Percentiles rank a stretch among this genome's conserved stretches.
Evolutionary conservation across 1,284 basidiomycete species (phyloP).

Genomic region (Dichomitus squalens): DNA sequence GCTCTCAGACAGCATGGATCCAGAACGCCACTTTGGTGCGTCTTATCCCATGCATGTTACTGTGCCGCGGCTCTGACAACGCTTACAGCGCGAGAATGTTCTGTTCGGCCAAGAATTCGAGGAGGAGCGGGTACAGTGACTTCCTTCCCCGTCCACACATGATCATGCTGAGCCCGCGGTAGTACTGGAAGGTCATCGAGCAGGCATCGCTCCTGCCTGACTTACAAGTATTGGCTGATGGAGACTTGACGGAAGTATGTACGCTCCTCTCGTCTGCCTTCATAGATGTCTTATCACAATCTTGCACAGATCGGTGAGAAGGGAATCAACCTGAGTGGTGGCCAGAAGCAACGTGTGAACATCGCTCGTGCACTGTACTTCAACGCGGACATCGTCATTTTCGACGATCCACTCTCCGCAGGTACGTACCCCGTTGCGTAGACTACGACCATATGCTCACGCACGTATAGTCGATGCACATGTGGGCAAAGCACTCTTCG

Average conservation of each 20-base stretch:
- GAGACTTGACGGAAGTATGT: constrained; percentile 71
- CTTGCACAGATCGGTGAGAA: constrained; percentile 60
- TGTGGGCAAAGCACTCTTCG: constrained; percentile 71
- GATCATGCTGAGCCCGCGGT: background rate
- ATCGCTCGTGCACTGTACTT: constrained; percentile 77
- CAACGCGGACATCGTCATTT: constrained; percentile 67
- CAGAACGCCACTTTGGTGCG: constrained; percentile 78
- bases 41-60: background rate
- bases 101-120: constrained; percentile 72
- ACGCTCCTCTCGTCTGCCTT: background rate
- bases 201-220: constrained; percentile 68
- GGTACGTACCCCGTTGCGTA: constrained; percentile 35
- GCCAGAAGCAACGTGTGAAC: constrained; percentile 67
- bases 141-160: background rate
- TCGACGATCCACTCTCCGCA: constrained; percentile 79
- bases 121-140: constrained; percentile 42
- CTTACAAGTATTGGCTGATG: constrained; percentile 71
- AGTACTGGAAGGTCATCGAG: constrained; percentile 69
- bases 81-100: constrained; percentile 58
- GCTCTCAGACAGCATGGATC: constrained; percentile 88
- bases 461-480: constrained; percentile 61
- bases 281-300: background rate
- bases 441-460: too few species aligned
- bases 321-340: constrained; percentile 63
- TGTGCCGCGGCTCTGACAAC: background rate